These are phyloP conservation scores for Calonectria pauciramosa DNA, from an alignment of 2,329 filamentous ascomycete genomes.

Conservation along the genomic window DNA sequence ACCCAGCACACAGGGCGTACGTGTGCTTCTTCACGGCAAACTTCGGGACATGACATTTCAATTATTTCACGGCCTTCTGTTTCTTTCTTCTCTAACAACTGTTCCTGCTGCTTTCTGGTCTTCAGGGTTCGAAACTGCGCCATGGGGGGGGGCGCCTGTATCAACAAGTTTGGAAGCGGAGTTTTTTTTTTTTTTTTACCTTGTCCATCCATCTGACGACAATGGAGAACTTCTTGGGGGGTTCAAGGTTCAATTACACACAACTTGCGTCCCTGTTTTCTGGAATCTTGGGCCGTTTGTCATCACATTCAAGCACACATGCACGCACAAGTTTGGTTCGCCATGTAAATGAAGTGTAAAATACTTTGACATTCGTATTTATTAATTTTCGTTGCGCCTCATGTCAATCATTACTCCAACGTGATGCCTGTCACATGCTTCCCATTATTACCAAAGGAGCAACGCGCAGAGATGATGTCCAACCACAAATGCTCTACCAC, in stretches of 20 bases:
- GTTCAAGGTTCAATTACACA: no score
- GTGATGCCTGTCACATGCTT: conserved; percentile 22
- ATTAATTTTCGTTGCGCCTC: conserved; percentile 39
- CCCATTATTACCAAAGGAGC: conserved; percentile 30
- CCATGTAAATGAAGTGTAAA: conserved; percentile 14
- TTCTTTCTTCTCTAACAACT: no score
- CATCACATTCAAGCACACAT: background rate
- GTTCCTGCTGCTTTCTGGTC: background rate
- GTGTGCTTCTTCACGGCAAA: conserved; percentile 36
- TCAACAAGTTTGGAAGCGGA: background rate
- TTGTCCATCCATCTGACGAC: background rate
- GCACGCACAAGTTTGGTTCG: background rate
- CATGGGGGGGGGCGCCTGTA: background rate
- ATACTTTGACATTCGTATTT: conserved; percentile 42
- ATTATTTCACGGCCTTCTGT: conserved; percentile 22
- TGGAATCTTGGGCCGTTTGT: background rate
- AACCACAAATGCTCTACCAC: conserved; percentile 11
- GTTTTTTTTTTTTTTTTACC: background rate
- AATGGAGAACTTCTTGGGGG: background rate
- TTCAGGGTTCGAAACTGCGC: background rate
- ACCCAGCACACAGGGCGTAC: conserved; percentile 42
- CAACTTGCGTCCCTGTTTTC: background rate
- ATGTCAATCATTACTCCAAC: conserved; percentile 40
- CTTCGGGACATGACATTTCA: conserved; percentile 27
- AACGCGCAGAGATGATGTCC: conserved; percentile 14